phyloP scores from a whole-genome alignment of 2,329 filamentous ascomycete genomes.

The Colletotrichum sp. region DNA sequence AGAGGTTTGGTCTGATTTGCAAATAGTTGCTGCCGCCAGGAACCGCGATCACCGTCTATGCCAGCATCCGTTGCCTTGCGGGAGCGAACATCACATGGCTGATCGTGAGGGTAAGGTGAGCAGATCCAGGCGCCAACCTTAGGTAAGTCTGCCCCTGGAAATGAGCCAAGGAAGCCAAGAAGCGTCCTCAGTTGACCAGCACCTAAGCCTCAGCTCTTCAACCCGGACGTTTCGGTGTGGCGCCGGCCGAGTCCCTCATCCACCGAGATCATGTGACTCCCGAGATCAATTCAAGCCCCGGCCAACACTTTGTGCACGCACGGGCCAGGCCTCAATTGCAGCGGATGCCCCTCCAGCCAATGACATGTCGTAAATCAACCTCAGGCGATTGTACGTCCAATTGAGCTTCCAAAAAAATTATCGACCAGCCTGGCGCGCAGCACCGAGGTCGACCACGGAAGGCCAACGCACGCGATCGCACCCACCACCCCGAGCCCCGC shows the following conservation, averaged over 20 bases:
- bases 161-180: background rate
- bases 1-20: background rate
- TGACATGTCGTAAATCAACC: background rate
- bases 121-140: background rate
- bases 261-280: background rate
- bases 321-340: background rate
- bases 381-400: constrained; percentile 7
- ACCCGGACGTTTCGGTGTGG: background rate
- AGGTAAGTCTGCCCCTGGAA: background rate
- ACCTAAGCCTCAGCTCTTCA: background rate
- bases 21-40: background rate
- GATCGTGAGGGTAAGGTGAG: background rate
- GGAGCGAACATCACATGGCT: background rate
- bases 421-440: constrained; percentile 20
- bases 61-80: background rate
- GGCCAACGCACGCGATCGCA: constrained; percentile 11
- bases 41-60: background rate
- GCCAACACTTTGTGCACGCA: background rate
- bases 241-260: background rate
- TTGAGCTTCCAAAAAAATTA: constrained; percentile 24
- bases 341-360: background rate
- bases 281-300: background rate
- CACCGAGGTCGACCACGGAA: constrained; percentile 1
- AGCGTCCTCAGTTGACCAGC: background rate
- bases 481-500: background rate